Evolutionary conservation across 441 rosid genomes (phyloP).

Genomic region (Erodium trifolium): DNA sequence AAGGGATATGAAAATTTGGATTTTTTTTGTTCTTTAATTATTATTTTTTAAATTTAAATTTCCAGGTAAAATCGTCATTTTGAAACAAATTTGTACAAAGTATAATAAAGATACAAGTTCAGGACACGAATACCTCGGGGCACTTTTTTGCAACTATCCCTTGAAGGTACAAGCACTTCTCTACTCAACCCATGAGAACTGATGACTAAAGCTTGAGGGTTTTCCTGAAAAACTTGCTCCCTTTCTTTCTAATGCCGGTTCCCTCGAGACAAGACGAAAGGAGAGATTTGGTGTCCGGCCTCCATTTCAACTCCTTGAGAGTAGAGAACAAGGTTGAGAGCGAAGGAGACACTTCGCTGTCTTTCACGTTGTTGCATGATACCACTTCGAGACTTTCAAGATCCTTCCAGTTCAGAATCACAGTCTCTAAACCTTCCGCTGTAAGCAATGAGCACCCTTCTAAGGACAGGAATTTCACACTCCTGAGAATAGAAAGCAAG

Average conservation of each 20-base stretch:
- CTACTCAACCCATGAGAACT: too few relatives aligned
- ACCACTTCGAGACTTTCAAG: slow-evolving; percentile 50
- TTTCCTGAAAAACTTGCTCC: slow-evolving; percentile 59
- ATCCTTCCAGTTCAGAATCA: slow-evolving; percentile 50
- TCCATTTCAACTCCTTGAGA: slow-evolving; percentile 59
- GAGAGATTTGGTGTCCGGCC: slow-evolving; percentile 58
- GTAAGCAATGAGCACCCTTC: slow-evolving; percentile 61
- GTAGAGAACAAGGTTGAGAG: slow-evolving; percentile 49
- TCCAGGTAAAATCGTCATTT: too few relatives aligned
- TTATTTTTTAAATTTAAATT: too few relatives aligned
- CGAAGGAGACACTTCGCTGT: slow-evolving; percentile 43
- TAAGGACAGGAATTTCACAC: slow-evolving; percentile 38
- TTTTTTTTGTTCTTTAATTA: too few relatives aligned
- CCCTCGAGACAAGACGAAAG: slow-evolving; percentile 39
- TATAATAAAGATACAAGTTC: too few relatives aligned
- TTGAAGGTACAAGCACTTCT: too few relatives aligned
- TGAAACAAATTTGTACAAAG: too few relatives aligned
- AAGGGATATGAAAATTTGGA: too few relatives aligned
- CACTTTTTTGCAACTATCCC: too few relatives aligned
- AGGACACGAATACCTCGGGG: too few relatives aligned
- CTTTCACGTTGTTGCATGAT: slow-evolving; percentile 56
- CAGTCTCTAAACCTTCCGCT: slow-evolving; percentile 51
- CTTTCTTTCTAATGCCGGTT: slow-evolving; percentile 56
- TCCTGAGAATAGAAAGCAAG: slow-evolving; percentile 29
- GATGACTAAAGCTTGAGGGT: slow-evolving; percentile 21